Conservation (phyloP, 2,329 filamentous ascomycete species). For the Cercospora sp. region DNA sequence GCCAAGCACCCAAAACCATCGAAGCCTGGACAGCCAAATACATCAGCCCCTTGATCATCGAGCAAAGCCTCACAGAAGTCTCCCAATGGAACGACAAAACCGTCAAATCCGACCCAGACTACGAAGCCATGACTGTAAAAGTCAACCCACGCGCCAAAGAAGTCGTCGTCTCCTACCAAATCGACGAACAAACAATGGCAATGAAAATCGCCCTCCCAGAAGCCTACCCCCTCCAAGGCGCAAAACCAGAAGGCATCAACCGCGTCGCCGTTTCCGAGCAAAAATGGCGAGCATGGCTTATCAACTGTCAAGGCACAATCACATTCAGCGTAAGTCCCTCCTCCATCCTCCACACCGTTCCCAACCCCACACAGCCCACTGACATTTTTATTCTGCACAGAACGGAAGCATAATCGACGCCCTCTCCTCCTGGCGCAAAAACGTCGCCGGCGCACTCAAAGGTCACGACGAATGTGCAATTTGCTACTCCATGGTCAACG, state of each 20-base stretch:
- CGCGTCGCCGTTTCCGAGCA: conserved; percentile 85
- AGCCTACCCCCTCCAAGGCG: conserved; percentile 78
- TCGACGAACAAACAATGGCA: conserved; percentile 82
- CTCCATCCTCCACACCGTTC: not conserved
- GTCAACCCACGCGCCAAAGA: conserved; percentile 71
- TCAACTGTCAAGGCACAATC: conserved; percentile 86
- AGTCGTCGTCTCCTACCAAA: conserved; percentile 77
- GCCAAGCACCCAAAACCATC: conserved; percentile 75
- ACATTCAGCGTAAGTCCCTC: conserved; percentile 68
- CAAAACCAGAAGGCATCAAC: conserved; percentile 73
- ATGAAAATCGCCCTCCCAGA: conserved; percentile 80
- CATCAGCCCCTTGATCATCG: conserved; percentile 71
- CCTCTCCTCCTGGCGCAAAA: conserved; percentile 78
- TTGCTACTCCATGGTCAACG: conserved; percentile 81
- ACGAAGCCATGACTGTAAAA: conserved; percentile 64
- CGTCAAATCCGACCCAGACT: conserved; percentile 41
- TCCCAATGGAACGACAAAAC: conserved; percentile 60
- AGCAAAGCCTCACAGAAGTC: conserved; percentile 66
- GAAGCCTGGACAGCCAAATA: conserved; percentile 81
- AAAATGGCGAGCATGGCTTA: conserved; percentile 90
- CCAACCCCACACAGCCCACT: no score
- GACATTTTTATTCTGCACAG: conserved; percentile 36
- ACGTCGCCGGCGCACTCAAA: conserved; percentile 83
- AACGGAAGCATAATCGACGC: conserved; percentile 88
- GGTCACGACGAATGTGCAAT: conserved; percentile 95